Base-by-base conservation (phyloP, 176 grass and related monocot species). In the Bonia amplexicaulis region DNA sequence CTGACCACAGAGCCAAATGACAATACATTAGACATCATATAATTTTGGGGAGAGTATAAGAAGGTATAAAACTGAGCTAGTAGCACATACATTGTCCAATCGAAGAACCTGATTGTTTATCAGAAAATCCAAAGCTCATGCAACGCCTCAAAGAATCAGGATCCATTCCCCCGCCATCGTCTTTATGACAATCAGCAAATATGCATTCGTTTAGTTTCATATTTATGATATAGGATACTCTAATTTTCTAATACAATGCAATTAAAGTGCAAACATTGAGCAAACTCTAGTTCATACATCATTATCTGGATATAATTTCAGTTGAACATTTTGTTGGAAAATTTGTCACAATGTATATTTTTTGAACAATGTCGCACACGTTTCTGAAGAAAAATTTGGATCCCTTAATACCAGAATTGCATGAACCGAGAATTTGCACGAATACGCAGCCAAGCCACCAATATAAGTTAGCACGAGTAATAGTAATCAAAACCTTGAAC, bases 61-160 rank as follows among this genome's bases (percentile, higher is more conserved):
- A 45, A 16, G 71, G 25, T 81, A 45, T 44, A 66, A 64, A 83
- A 80, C 46, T 5, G 8, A 72, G 39, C 53, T 80, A 39, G 12
- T 69, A 62, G 73, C 9, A 75, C 81, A 49, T 87, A 92, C 94
- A 97, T 81, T 94, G 94, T 33, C 94, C 94, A 51, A 97, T 97
- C 25, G 83, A 80, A 78, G 88, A 92, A 45, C 79, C 86, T 13
- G 92, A 79, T 81, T 92, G 84, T 81, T 94, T 97, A 26, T 94
- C 88, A 12, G 94, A 97, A 89, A 89, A 97, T 60, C 92, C 94
- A 89, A 97, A 97, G 86, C 94, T 92, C 92, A 97, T 90, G 80
- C 92, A 97, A 45, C 77, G 61, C 86, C 94, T 86, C 33, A 97
- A 68, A 45, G 90, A 94, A 69, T 92, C 92, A 31, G 94, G 92